Percentiles rank a stretch among this genome's conserved stretches.
Evolutionary conservation across 2,329 filamentous ascomycete genomes (phyloP).

Genomic region (Diaporthe citriasiana): DNA sequence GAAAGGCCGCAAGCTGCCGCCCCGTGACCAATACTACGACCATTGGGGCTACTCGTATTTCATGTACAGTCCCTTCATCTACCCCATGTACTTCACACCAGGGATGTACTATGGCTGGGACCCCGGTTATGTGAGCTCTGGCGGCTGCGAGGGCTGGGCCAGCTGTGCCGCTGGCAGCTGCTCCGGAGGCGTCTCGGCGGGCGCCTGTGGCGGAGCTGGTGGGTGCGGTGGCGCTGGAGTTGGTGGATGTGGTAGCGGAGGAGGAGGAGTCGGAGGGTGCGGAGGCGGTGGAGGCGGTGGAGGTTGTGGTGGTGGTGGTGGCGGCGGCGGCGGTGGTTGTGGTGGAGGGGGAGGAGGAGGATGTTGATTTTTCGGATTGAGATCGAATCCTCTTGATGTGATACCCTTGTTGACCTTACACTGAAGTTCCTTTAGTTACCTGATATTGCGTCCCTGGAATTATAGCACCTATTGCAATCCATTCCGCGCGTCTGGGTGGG

Average conservation of each 20-base stretch:
- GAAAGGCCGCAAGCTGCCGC: slow-evolving; percentile 63
- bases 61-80: slow-evolving; percentile 63
- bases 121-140: slow-evolving; percentile 52
- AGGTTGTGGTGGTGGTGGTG: slow-evolving; percentile 41
- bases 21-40: slow-evolving; percentile 63
- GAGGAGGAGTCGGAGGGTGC: slow-evolving; percentile 28
- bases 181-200: slow-evolving; percentile 58
- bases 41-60: slow-evolving; percentile 69
- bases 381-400: background rate
- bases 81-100: slow-evolving; percentile 58
- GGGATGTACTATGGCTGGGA: slow-evolving; percentile 62
- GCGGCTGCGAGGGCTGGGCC: slow-evolving; percentile 55
- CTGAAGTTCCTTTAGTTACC: background rate
- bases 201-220: slow-evolving; percentile 59
- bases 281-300: slow-evolving; percentile 43
- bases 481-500: background rate
- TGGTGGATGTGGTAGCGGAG: slow-evolving; percentile 17
- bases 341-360: background rate
- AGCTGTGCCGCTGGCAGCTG: slow-evolving; percentile 65
- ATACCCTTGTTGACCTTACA: background rate
- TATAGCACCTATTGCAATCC: background rate
- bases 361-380: background rate
- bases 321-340: background rate
- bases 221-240: slow-evolving; percentile 50
- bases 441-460: background rate